These are phyloP conservation scores for Globisporangium echinulatum DNA, from an alignment of 352 stramenopile species.

Conservation along the genomic window DNA sequence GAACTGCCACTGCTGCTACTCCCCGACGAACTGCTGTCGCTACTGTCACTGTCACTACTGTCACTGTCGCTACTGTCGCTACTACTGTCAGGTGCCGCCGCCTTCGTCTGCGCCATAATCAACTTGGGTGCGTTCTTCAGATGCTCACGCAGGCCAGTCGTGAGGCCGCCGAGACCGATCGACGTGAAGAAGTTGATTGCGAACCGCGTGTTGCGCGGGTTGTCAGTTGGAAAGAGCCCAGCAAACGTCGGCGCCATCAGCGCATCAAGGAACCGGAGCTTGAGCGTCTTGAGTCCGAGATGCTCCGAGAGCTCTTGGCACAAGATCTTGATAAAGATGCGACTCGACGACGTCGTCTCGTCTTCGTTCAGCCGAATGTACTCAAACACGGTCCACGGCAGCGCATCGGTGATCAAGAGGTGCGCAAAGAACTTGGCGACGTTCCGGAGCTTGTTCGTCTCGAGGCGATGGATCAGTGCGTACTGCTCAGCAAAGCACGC, in stretches of 20 bases:
- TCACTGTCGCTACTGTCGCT: conserved; percentile 28
- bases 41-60: conserved; percentile 23
- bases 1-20: conserved; percentile 20
- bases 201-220: conserved; percentile 97
- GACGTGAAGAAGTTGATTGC: conserved; percentile 99
- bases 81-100: conserved; percentile 7
- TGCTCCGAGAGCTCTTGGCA: conserved; percentile 97
- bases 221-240: conserved; percentile 96
- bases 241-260: conserved; percentile 90
- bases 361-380: conserved; percentile 97
- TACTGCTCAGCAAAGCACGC: conserved; percentile 93
- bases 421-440: conserved; percentile 99
- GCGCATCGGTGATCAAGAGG: conserved; percentile 95
- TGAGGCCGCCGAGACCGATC: conserved; percentile 97
- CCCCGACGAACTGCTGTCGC: conserved; percentile 23
- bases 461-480: conserved; percentile 94
- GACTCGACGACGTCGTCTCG: conserved; percentile 97
- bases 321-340: conserved; percentile 99
- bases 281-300: conserved; percentile 94
- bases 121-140: conserved; percentile 96
- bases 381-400: conserved; percentile 97
- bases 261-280: conserved; percentile 91
- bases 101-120: conserved; percentile 79
- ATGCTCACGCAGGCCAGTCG: conserved; percentile 93
- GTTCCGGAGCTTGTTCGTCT: conserved; percentile 99